Conservation (phyloP, 169 alveolate species). For the Theileria annulata region DNA sequence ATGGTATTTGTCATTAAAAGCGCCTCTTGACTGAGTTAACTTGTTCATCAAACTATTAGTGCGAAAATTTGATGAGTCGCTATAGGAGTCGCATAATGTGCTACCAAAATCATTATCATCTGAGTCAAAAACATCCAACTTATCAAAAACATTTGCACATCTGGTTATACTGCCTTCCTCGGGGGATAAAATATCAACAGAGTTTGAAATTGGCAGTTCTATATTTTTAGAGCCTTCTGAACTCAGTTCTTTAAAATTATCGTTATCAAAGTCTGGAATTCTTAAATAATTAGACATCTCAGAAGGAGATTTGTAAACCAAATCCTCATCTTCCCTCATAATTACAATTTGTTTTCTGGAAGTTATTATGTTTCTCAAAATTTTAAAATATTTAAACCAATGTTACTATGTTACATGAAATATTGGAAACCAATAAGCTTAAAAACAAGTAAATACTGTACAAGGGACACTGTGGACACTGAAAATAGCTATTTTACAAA, state of each 20-base stretch:
- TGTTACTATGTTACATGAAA: constrained; percentile 4
- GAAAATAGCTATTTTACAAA: constrained; percentile 1
- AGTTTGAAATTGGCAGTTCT: constrained; percentile 12
- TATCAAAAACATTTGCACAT: constrained; percentile 20
- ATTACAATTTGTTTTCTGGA: not conserved
- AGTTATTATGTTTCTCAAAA: not conserved
- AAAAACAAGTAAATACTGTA: not conserved
- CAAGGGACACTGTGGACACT: not conserved
- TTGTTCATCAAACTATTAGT: not conserved
- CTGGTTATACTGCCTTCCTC: constrained; percentile 27
- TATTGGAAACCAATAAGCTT: not conserved
- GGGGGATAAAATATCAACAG: constrained; percentile 2
- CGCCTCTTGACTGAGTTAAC: not conserved
- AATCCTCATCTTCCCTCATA: constrained; percentile 21
- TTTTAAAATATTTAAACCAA: not conserved
- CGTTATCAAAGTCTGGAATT: not conserved
- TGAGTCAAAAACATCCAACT: constrained; percentile 15
- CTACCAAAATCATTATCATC: not conserved
- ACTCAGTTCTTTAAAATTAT: not conserved
- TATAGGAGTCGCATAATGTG: not conserved
- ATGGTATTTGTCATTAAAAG: not conserved
- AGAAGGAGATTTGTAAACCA: constrained; percentile 34
- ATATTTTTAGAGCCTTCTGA: not conserved
- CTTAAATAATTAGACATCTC: not conserved
- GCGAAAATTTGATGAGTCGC: not conserved